Percentiles rank a stretch among this genome's conserved stretches.
These are phyloP conservation scores for Cryptococcus sp. DNA, from an alignment of 1,284 basidiomycete genomes.

Conservation along the genomic window DNA sequence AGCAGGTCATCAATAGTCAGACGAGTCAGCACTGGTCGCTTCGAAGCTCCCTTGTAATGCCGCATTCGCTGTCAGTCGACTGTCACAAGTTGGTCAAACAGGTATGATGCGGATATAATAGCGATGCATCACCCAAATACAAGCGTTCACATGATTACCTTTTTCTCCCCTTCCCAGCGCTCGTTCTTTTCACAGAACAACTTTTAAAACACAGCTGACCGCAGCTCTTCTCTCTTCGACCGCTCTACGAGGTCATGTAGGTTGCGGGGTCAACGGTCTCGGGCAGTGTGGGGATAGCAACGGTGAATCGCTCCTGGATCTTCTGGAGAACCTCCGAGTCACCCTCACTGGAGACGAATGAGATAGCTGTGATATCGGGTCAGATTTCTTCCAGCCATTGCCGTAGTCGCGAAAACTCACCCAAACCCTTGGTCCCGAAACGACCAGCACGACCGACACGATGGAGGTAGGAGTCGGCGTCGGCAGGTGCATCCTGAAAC, in stretches of 20 bases:
- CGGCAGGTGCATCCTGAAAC: conserved; percentile 76
- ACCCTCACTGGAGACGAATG: conserved; percentile 87
- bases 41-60: too few species aligned
- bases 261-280: conserved; percentile 51
- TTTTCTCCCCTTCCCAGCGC: too few species aligned
- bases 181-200: too few species aligned
- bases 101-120: too few species aligned
- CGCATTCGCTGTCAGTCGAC: too few species aligned
- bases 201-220: neutral
- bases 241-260: conserved; percentile 47
- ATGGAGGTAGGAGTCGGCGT: conserved; percentile 98
- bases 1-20: too few species aligned
- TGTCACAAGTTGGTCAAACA: too few species aligned
- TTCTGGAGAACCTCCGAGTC: conserved; percentile 84
- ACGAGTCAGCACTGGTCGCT: too few species aligned
- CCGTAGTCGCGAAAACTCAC: conserved; percentile 12
- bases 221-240: neutral
- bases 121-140: too few species aligned
- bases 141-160: too few species aligned
- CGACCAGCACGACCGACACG: conserved; percentile 98
- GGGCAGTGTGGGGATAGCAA: conserved; percentile 53
- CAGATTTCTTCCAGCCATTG: neutral
- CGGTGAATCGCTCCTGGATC: conserved; percentile 55
- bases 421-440: conserved; percentile 97
- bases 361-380: conserved; percentile 66